Percentiles rank a stretch among this genome's conserved stretches.
These are phyloP conservation scores for Hypocreales sp. DNA, from an alignment of 2,329 filamentous ascomycete species.

Conservation along the genomic window DNA sequence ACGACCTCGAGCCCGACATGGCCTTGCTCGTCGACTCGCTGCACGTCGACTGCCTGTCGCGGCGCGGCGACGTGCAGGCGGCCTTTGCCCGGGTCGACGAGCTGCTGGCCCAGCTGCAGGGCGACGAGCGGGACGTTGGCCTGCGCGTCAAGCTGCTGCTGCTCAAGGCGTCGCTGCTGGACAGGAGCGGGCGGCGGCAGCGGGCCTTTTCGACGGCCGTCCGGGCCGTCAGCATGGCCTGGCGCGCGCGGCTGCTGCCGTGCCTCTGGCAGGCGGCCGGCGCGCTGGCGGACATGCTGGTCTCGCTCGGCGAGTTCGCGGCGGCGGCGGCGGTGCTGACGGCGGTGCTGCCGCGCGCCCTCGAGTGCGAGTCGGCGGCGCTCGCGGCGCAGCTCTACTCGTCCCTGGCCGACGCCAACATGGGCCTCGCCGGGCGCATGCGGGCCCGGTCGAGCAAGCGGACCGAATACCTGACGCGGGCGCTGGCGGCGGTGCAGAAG, in stretches of 20 bases:
- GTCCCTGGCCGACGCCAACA: slow-evolving; percentile 58
- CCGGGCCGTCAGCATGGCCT: slow-evolving; percentile 58
- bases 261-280: slow-evolving; percentile 60
- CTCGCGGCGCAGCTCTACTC: slow-evolving; percentile 54
- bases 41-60: slow-evolving; percentile 34
- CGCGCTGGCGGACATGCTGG: slow-evolving; percentile 51
- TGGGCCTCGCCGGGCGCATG: slow-evolving; percentile 54
- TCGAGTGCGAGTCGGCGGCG: slow-evolving; percentile 52
- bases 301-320: slow-evolving; percentile 54
- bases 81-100: slow-evolving; percentile 32
- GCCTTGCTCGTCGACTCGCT: slow-evolving; percentile 33
- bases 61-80: slow-evolving; percentile 28
- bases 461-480: slow-evolving; percentile 41
- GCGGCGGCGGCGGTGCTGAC: slow-evolving; percentile 49
- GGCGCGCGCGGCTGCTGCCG: slow-evolving; percentile 51
- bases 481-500: slow-evolving; percentile 43
- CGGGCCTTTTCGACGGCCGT: slow-evolving; percentile 65
- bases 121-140: slow-evolving; percentile 37
- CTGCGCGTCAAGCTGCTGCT: slow-evolving; percentile 57
- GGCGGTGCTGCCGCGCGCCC: slow-evolving; percentile 57
- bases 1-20: slow-evolving; percentile 36
- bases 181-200: slow-evolving; percentile 51
- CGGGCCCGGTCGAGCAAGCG: slow-evolving; percentile 25
- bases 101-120: slow-evolving; percentile 23
- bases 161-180: slow-evolving; percentile 56